These are phyloP conservation scores for Castanospermum australe DNA, from an alignment of 306 rosid genomes.

Conservation along the genomic window DNA sequence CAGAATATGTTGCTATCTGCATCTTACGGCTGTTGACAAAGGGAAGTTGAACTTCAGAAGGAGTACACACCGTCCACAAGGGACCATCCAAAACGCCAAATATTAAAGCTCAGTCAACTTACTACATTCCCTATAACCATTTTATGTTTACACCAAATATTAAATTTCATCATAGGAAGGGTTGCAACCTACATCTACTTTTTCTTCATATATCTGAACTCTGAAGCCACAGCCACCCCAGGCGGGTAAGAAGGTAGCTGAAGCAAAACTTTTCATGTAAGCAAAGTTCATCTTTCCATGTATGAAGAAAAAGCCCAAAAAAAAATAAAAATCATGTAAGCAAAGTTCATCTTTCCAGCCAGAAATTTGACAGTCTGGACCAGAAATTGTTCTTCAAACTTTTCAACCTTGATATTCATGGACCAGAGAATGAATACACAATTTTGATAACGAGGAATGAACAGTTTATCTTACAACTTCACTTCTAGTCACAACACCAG, in stretches of 20 bases:
- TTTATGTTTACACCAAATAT: not conserved
- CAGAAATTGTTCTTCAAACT: not conserved
- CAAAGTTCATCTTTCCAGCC: slow-evolving; percentile 2
- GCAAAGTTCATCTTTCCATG: slow-evolving; percentile 13
- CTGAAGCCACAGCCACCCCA: not conserved
- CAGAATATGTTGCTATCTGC: not conserved
- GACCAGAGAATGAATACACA: slow-evolving; percentile 30
- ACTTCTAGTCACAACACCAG: slow-evolving; percentile 35
- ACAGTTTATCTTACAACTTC: slow-evolving; percentile 44
- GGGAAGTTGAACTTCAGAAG: not conserved
- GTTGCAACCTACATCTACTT: not conserved
- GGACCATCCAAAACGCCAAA: not conserved
- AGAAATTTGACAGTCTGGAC: not conserved
- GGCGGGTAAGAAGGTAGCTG: not conserved
- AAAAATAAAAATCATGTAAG: too few species aligned
- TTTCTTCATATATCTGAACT: not conserved
- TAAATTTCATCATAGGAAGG: not conserved
- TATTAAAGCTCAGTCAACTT: not conserved
- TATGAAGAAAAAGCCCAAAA: too few species aligned
- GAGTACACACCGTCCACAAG: not conserved
- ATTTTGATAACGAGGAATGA: slow-evolving; percentile 40
- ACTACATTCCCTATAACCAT: not conserved
- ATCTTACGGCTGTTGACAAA: not conserved
- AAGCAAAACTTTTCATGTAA: not conserved
- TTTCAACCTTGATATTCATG: slow-evolving; percentile 24